Conservation (phyloP, 495 filamentous ascomycete species). For the Hypoxylon crocopeplum region DNA sequence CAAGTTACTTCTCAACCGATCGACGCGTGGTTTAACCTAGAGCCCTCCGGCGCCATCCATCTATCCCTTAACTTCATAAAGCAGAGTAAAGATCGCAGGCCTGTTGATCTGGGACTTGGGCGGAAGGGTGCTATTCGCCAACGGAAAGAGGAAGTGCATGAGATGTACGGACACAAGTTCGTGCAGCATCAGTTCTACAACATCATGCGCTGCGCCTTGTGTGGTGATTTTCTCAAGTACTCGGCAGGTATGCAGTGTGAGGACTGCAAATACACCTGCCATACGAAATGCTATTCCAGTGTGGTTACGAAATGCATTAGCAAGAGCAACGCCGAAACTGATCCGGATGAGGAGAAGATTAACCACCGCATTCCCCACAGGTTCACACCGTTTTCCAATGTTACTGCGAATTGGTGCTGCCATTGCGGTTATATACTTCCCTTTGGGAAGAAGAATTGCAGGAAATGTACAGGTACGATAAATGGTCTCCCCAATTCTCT, state of each 20-base stretch:
- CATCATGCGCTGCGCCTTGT: slow-evolving; percentile 99
- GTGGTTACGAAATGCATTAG: slow-evolving; percentile 99
- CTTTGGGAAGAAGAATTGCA: slow-evolving; percentile 90
- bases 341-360: slow-evolving; percentile 98
- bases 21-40: slow-evolving; percentile 95
- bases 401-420: slow-evolving; percentile 99
- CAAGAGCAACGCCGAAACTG: slow-evolving; percentile 96
- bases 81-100: slow-evolving; percentile 60
- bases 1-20: slow-evolving; percentile 71
- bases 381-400: slow-evolving; percentile 91
- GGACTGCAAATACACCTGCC: slow-evolving; percentile 99
- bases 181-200: slow-evolving; percentile 98
- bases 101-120: slow-evolving; percentile 85
- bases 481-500: slow-evolving; percentile 1
- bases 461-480: slow-evolving; percentile 82
- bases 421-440: slow-evolving; percentile 99
- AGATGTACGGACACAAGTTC: slow-evolving; percentile 99
- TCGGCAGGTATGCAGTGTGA: slow-evolving; percentile 98
- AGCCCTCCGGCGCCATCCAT: slow-evolving; percentile 86
- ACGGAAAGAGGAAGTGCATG: slow-evolving; percentile 94
- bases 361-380: slow-evolving; percentile 99
- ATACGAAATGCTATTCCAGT: slow-evolving; percentile 93
- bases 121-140: slow-evolving; percentile 96
- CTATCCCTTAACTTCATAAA: slow-evolving; percentile 84
- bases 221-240: slow-evolving; percentile 98